phyloP scores from a whole-genome alignment of 2,329 filamentous ascomycete species.

The Diaporthe amygdali region DNA sequence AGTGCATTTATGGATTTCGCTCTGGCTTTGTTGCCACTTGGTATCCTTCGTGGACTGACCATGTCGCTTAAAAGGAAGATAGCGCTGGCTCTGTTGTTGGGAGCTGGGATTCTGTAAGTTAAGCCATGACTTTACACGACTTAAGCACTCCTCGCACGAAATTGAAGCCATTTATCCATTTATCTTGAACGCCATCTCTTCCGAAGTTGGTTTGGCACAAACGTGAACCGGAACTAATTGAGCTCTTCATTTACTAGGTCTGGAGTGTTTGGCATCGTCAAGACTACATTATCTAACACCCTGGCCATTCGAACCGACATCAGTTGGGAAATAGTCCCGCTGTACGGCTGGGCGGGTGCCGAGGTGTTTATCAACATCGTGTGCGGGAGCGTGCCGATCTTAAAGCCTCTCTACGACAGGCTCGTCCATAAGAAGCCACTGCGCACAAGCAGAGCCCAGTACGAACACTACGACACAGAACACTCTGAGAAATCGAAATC shows the following conservation, averaged over 20 bases:
- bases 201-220: too few relatives aligned
- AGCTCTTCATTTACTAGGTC: not conserved
- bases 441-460: not conserved
- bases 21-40: not conserved
- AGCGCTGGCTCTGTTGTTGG: not conserved
- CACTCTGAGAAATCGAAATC: not conserved
- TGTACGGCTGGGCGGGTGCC: not conserved
- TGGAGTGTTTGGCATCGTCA: not conserved
- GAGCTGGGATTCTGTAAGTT: not conserved
- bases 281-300: not conserved
- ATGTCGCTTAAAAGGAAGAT: not conserved
- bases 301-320: not conserved
- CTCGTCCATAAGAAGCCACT: not conserved
- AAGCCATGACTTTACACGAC: not conserved
- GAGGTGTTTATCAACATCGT: not conserved
- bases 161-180: too few relatives aligned
- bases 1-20: conserved; percentile 9
- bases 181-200: too few relatives aligned
- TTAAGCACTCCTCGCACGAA: too few relatives aligned
- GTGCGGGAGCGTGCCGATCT: not conserved
- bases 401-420: not conserved
- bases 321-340: not conserved
- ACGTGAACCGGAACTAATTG: not conserved
- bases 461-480: not conserved
- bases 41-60: not conserved